phyloP scores from a whole-genome alignment of 106 monocot genomes.

The Acorus gramineus region DNA sequence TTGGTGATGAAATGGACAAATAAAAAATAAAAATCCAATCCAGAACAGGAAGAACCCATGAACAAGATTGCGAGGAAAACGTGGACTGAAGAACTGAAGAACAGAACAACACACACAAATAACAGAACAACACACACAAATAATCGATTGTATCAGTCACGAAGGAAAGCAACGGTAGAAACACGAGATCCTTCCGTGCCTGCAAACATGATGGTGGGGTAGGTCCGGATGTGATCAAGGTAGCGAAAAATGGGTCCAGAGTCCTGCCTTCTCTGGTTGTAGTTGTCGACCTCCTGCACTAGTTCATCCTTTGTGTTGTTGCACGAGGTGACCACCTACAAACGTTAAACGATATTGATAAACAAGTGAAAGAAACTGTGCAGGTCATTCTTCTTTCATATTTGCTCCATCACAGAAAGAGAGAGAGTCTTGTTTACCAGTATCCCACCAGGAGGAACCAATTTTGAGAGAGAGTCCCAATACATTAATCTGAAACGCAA shows the following conservation, averaged over 20 bases:
- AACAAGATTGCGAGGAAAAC: too few species aligned
- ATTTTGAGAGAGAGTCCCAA: conserved; percentile 59
- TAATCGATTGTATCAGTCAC: conserved; percentile 9
- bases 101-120: too few species aligned
- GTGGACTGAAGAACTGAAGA: too few species aligned
- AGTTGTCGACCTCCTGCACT: conserved; percentile 52
- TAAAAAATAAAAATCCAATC: too few species aligned
- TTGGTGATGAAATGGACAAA: too few species aligned
- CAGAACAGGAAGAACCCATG: too few species aligned
- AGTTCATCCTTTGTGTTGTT: conserved; percentile 72
- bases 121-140: too few species aligned
- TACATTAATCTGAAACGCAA: conserved; percentile 48
- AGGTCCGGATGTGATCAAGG: conserved; percentile 54
- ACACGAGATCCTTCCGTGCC: conserved; percentile 83
- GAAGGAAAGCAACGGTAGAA: conserved; percentile 66
- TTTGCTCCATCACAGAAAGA: not conserved
- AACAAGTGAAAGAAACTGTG: not conserved
- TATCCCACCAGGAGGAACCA: conserved; percentile 52
- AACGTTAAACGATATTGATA: not conserved
- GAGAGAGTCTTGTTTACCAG: conserved; percentile 25
- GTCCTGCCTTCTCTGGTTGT: conserved; percentile 28
- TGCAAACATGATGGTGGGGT: conserved; percentile 78
- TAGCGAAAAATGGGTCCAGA: conserved; percentile 41
- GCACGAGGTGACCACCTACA: conserved; percentile 61
- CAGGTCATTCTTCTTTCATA: not conserved